Conservation (phyloP, 2,329 filamentous ascomycete genomes). For the Cladophialophora carrionii region DNA sequence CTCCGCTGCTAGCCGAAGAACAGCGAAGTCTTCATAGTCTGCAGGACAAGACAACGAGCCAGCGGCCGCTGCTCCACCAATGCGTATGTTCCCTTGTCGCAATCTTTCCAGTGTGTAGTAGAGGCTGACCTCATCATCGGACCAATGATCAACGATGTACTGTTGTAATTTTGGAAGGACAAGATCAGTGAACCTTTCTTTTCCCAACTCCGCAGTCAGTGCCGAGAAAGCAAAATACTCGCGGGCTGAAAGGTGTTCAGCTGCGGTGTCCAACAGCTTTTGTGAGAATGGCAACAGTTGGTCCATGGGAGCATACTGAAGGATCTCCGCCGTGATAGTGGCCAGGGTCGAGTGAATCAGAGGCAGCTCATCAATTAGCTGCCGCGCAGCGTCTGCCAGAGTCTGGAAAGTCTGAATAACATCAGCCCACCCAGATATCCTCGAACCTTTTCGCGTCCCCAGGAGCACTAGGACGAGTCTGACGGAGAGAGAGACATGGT, state of each 20-base stretch:
- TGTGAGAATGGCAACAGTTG: constrained; percentile 71
- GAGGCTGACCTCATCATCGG: constrained; percentile 64
- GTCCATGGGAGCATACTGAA: constrained; percentile 79
- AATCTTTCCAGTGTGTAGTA: constrained; percentile 33
- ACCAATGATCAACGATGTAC: constrained; percentile 78
- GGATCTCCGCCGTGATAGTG: constrained; percentile 62
- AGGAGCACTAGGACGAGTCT: constrained; percentile 68
- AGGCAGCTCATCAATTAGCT: not conserved
- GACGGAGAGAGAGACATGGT: constrained; percentile 56
- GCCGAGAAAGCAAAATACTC: constrained; percentile 87
- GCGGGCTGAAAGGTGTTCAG: constrained; percentile 65
- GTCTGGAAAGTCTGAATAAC: constrained; percentile 61
- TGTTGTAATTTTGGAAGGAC: constrained; percentile 80
- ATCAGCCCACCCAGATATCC: constrained; percentile 71
- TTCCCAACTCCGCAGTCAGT: constrained; percentile 73
- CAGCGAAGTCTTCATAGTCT: constrained; percentile 19
- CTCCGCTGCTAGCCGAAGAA: constrained; percentile 7
- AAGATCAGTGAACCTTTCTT: constrained; percentile 75
- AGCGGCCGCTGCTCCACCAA: not conserved
- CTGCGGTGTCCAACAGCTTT: constrained; percentile 66
- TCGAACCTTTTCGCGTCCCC: constrained; percentile 79
- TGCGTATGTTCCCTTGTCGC: constrained; percentile 6
- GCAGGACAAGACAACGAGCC: constrained; percentile 18
- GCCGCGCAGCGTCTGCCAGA: constrained; percentile 51
- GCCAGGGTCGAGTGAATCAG: constrained; percentile 46